Evolutionary conservation across 306 rosid species (phyloP), one percentile per base, ranked within the genome.

Genomic region (Castanea crenata): DNA sequence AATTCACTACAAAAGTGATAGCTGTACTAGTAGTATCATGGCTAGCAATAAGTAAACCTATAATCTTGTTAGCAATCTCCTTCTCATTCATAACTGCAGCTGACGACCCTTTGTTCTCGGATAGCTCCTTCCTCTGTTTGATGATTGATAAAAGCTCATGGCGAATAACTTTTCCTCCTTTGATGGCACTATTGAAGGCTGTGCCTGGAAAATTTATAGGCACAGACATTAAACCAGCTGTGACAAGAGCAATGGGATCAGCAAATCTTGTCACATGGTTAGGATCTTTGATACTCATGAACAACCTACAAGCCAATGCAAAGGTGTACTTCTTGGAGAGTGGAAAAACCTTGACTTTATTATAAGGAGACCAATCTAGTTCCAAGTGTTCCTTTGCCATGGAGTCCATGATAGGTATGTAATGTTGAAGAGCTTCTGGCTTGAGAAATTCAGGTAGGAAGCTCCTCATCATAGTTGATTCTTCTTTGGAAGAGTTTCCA

Each of bases 191-290:
- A 21, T 44, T 64, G 3, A 71, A 77, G 6, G 15, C 55, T 31
- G 85, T 77, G 11, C 82, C 85, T 0, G 85, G 85, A 4, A 82
- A 3, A 65, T 82, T 38, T 6, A 82, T 65, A 0, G 82, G 85
- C 44, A 64, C 4, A 6, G 78, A 41, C 8, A 29, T 27, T 19
- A 72, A 55, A 23, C 85, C 85, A 0, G 81, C 20, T 0, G 74
- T 13, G 6, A 63, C 69, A 27, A 63, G 20, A 29, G 10, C 18
- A 19, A 63, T 29, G 69, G 41, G 41, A 63, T 63, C 7, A 4
- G 18, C 41, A 5, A 63, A 63, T 29, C n/a, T 63, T 3, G 35
- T 63, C 29, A 63, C 41, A 2, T 63, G n/a, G 46, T 38, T 38
- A 7, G 46, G 46, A 38, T 38, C 46, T 38, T 38, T 38, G 46